Conservation (phyloP, 768 basidiomycete species). For the Macrolepiota dolichaula region DNA sequence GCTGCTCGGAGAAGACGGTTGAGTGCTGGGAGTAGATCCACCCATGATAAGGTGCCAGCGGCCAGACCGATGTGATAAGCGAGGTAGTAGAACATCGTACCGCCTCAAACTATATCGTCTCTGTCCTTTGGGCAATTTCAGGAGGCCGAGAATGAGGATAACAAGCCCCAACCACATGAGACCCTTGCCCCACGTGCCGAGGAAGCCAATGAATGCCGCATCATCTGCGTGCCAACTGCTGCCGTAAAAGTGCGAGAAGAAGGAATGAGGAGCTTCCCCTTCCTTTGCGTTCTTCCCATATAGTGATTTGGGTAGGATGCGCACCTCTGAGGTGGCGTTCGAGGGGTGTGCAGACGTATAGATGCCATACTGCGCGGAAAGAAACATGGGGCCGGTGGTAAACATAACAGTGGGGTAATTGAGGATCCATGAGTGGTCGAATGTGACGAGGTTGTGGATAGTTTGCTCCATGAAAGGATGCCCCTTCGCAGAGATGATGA, state of each 20-base stretch:
- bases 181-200: slow-evolving; percentile 82
- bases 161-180: slow-evolving; percentile 83
- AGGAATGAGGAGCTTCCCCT: slow-evolving; percentile 82
- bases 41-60: slow-evolving; percentile 73
- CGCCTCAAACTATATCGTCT: slow-evolving; percentile 58
- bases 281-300: slow-evolving; percentile 94
- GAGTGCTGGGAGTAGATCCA: slow-evolving; percentile 37
- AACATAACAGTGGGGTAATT: slow-evolving; percentile 99
- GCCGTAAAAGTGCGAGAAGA: slow-evolving; percentile 97
- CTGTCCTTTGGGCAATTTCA: slow-evolving; percentile 52
- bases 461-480: slow-evolving; percentile 92
- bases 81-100: slow-evolving; percentile 78
- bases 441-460: slow-evolving; percentile 86
- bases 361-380: slow-evolving; percentile 90
- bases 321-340: slow-evolving; percentile 69
- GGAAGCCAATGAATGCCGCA: slow-evolving; percentile 94
- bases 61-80: slow-evolving; percentile 61
- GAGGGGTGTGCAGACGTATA: slow-evolving; percentile 69
- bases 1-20: slow-evolving; percentile 34
- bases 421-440: slow-evolving; percentile 91
- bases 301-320: slow-evolving; percentile 92
- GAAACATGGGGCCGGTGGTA: slow-evolving; percentile 98
- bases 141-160: slow-evolving; percentile 66
- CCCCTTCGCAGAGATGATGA: slow-evolving; percentile 84
- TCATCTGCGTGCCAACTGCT: slow-evolving; percentile 99